Evolutionary conservation across 148 eudicot species (phyloP), one percentile per base, ranked within the genome.

Genomic region (Fagopyrum tataricum): DNA sequence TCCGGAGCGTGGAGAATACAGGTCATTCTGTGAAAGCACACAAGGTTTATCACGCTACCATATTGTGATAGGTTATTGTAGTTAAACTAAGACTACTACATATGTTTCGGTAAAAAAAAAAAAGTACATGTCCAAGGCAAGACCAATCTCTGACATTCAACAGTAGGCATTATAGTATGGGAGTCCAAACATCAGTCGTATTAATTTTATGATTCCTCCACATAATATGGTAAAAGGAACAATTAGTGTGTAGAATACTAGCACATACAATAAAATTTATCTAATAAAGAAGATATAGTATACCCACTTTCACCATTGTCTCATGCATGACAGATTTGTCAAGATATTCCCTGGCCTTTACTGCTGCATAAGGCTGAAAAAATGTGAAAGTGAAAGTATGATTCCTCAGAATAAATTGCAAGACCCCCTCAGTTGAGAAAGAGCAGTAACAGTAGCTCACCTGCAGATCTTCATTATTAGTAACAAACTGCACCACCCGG

Each of bases 381-480:
- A 26, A n/a, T 58, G 64, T 18, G 64, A 13, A 13, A 64, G 39
- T 3, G 7, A 64, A 39, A 31, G 37, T 15, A 64, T 31, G 18
- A 26, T 4, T n/a, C 5, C 18, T 15, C 10, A 58, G 12, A n/a
- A 58, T 20, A 58, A 15, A 58, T 23, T 12, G 17, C 64, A 58
- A 17, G 9, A 23, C 5, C 64, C 7, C 64, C 17, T 58, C 24
- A 9, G 31, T 58, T n/a, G n/a, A 23, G 2, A 58, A 2, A n/a
- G 64, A n/a, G 4, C 64, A 46, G 49, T 8, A 41, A 13, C 40
- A 13, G 51, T 12, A 47, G 75, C 70, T 77, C 56, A 95, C 99
- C 90, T 95, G 99, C 49, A 95, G 77, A 76, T 95, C 99, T 78
- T 95, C 99, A 72, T 95, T 95, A 83, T 95, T 95, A 61, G 97